Percentiles rank a stretch among this genome's conserved stretches.
Conservation (phyloP, 2,329 filamentous ascomycete species). For the Lachnellula arida region DNA sequence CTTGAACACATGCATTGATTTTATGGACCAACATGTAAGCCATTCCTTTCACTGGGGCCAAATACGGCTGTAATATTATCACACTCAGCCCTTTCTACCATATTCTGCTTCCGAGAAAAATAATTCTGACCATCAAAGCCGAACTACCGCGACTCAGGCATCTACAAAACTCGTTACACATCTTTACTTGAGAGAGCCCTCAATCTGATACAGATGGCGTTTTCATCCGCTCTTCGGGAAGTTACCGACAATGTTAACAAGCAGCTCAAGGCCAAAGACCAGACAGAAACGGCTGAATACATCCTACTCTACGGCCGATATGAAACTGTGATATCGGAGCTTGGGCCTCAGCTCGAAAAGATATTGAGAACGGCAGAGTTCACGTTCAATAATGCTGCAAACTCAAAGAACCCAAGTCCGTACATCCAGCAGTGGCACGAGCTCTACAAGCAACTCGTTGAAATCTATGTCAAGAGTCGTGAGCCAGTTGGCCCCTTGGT, state of each 20-base stretch:
- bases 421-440: conserved; percentile 60
- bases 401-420: conserved; percentile 55
- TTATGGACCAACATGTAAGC: conserved; percentile 82
- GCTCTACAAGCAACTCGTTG: conserved; percentile 47
- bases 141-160: conserved; percentile 79
- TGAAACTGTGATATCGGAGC: conserved; percentile 45
- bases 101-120: not conserved
- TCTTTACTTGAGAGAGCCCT: conserved; percentile 67
- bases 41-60: not conserved
- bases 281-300: conserved; percentile 68
- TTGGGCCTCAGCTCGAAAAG: conserved; percentile 58
- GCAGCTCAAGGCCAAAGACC: conserved; percentile 58
- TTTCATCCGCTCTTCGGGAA: conserved; percentile 39
- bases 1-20: conserved; percentile 84
- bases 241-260: conserved; percentile 56
- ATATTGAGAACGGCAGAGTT: conserved; percentile 36
- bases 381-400: conserved; percentile 60
- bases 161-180: conserved; percentile 83
- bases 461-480: conserved; percentile 38
- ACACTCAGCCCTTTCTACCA: not conserved
- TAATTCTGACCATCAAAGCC: conserved; percentile 44
- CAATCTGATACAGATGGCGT: conserved; percentile 46
- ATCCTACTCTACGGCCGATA: conserved; percentile 69
- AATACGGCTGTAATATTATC: not conserved
- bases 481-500: conserved; percentile 52